These are phyloP conservation scores for Mimosa bimucronata DNA, from an alignment of 306 rosid genomes.

Conservation along the genomic window DNA sequence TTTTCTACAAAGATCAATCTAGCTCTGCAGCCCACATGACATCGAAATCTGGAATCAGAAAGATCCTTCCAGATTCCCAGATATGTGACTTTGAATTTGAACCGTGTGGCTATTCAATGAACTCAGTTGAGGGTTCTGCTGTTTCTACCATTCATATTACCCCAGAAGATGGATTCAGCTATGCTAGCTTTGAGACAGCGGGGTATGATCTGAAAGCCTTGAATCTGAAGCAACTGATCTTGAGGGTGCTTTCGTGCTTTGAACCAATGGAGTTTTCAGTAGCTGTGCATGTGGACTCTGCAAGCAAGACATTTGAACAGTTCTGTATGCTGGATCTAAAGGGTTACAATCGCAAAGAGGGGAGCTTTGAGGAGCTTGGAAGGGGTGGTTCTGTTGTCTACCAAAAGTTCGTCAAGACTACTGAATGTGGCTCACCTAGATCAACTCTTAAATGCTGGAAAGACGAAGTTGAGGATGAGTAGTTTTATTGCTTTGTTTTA, in stretches of 20 bases:
- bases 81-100: constrained; percentile 74
- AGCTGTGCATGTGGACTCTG: constrained; percentile 56
- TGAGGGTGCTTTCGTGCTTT: constrained; percentile 61
- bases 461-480: constrained; percentile 68
- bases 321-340: constrained; percentile 46
- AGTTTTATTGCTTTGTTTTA: constrained; percentile 21
- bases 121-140: constrained; percentile 62
- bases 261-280: constrained; percentile 61
- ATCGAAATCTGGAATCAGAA: constrained; percentile 60
- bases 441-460: constrained; percentile 75
- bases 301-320: constrained; percentile 49
- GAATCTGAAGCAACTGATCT: constrained; percentile 43
- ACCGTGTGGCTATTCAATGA: constrained; percentile 77
- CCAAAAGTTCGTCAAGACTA: constrained; percentile 48
- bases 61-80: constrained; percentile 63
- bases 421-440: constrained; percentile 61
- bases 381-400: constrained; percentile 60
- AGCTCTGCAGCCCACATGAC: constrained; percentile 62
- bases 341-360: constrained; percentile 63
- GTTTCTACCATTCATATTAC: constrained; percentile 71
- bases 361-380: constrained; percentile 62
- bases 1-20: constrained; percentile 54
- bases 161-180: constrained; percentile 66
- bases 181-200: constrained; percentile 72
- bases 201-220: constrained; percentile 55